A percentile compares a stretch with the other conserved stretches of the same genome.
These are phyloP conservation scores for Pseudevernia furfuracea DNA, from an alignment of 495 filamentous ascomycete species.

Conservation along the genomic window DNA sequence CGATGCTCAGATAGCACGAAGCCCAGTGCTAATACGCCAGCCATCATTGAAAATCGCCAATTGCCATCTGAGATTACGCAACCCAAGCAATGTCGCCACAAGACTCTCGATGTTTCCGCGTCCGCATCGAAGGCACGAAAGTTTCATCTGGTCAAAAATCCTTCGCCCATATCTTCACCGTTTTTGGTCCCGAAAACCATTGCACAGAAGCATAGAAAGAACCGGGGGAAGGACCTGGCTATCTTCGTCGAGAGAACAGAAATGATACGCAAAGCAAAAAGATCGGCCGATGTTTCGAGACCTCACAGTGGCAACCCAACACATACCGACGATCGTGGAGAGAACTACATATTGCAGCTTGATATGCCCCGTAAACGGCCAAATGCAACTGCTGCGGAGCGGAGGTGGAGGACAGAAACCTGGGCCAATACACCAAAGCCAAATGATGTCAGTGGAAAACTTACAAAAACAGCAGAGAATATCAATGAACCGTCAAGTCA, in stretches of 20 bases:
- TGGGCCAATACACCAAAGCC: conserved; percentile 4
- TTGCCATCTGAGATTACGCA: not conserved
- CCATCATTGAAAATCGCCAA: not conserved
- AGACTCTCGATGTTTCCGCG: not conserved
- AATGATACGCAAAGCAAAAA: not conserved
- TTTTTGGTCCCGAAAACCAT: conserved; percentile 7
- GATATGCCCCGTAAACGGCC: conserved; percentile 15
- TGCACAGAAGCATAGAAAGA: conserved; percentile 20
- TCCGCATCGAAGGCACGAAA: conserved; percentile 15
- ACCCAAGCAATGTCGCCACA: not conserved
- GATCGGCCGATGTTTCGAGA: not conserved
- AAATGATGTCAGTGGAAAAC: not conserved
- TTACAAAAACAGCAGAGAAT: not conserved
- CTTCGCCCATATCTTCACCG: not conserved
- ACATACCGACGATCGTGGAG: not conserved
- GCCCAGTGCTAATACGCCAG: not conserved
- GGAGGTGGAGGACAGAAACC: conserved; percentile 14
- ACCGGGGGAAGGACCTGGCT: conserved; percentile 19
- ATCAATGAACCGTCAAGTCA: conserved; percentile 23
- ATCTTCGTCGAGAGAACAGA: conserved; percentile 22
- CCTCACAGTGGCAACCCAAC: not conserved
- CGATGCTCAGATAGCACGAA: not conserved
- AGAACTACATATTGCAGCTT: not conserved
- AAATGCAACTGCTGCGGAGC: conserved; percentile 17
- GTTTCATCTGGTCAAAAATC: conserved; percentile 24